A percentile compares a stretch with the other conserved stretches of the same genome.
Evolutionary conservation across 73 alveolate genomes (phyloP).

Genomic region (Paramecium tetraurelia): DNA sequence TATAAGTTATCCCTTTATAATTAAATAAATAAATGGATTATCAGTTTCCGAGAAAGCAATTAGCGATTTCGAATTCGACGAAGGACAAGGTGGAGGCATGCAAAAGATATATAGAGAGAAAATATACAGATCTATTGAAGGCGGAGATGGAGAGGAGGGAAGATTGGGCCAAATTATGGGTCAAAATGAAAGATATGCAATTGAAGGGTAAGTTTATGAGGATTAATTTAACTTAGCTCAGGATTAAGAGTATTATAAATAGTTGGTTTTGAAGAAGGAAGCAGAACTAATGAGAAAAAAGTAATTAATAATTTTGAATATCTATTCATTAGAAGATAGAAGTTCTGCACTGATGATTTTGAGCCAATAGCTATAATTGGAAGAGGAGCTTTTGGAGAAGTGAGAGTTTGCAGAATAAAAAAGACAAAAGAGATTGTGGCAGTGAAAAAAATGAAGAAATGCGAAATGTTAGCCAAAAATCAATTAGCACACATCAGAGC

Average conservation of each 20-base stretch:
- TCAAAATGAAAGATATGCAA: conserved; percentile 16
- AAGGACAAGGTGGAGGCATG: conserved; percentile 63
- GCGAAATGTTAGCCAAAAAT: conserved; percentile 72
- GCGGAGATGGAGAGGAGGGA: conserved; percentile 44
- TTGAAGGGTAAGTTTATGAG: background rate
- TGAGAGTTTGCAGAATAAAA: conserved; percentile 72
- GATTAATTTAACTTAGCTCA: background rate
- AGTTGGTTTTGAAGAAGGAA: background rate
- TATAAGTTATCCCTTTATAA: background rate
- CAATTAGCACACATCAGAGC: conserved; percentile 78
- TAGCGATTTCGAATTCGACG: conserved; percentile 39
- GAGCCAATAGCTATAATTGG: conserved; percentile 77
- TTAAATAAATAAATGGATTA: conserved; percentile 22
- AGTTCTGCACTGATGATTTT: conserved; percentile 69
- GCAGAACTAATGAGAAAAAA: conserved; percentile 35
- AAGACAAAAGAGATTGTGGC: conserved; percentile 74
- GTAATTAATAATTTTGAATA: background rate
- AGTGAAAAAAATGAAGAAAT: conserved; percentile 74
- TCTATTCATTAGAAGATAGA: conserved; percentile 47
- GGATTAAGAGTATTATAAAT: conserved; percentile 18
- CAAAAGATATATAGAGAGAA: conserved; percentile 55
- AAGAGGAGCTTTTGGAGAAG: conserved; percentile 84
- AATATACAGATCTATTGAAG: conserved; percentile 9
- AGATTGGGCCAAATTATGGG: conserved; percentile 11
- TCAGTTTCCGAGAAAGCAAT: conserved; percentile 47